Percentiles rank a stretch among this genome's conserved stretches.
Evolutionary conservation across 805 yeast genomes (phyloP).

Genomic region (Lipomyces sp.): DNA sequence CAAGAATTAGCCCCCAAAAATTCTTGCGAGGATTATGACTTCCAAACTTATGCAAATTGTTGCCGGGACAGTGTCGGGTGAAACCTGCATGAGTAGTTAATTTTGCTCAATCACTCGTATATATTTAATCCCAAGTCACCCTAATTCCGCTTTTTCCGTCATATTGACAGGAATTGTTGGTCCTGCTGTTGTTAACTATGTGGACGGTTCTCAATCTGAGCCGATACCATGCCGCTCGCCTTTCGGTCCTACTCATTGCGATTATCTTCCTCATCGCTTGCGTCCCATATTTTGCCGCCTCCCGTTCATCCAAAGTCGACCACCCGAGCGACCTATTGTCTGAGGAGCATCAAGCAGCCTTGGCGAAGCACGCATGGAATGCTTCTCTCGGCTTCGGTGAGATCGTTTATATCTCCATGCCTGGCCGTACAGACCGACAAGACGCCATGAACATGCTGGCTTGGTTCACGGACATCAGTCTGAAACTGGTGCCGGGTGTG

Average conservation of each 20-base stretch:
- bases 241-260: not conserved
- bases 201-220: not conserved
- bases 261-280: not conserved
- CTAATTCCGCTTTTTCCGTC: not conserved
- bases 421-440: too few species aligned
- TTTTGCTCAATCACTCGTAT: not conserved
- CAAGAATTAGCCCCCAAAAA: too few species aligned
- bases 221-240: not conserved
- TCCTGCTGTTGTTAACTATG: not conserved
- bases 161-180: not conserved
- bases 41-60: not conserved
- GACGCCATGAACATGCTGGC: slow-evolving; percentile 27
- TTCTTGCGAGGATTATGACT: not conserved
- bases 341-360: not conserved
- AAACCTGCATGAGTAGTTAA: not conserved
- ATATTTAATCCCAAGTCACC: not conserved
- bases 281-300: not conserved
- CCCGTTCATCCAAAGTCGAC: not conserved
- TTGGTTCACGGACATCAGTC: slow-evolving; percentile 17
- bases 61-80: too few species aligned
- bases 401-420: slow-evolving; percentile 25
- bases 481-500: slow-evolving; percentile 20
- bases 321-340: not conserved
- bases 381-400: slow-evolving; percentile 27
- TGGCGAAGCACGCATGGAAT: slow-evolving; percentile 17